Evolutionary conservation across 169 alveolate genomes (phyloP), one percentile per base, ranked within the genome.

Genomic region (Fabrea salina): DNA sequence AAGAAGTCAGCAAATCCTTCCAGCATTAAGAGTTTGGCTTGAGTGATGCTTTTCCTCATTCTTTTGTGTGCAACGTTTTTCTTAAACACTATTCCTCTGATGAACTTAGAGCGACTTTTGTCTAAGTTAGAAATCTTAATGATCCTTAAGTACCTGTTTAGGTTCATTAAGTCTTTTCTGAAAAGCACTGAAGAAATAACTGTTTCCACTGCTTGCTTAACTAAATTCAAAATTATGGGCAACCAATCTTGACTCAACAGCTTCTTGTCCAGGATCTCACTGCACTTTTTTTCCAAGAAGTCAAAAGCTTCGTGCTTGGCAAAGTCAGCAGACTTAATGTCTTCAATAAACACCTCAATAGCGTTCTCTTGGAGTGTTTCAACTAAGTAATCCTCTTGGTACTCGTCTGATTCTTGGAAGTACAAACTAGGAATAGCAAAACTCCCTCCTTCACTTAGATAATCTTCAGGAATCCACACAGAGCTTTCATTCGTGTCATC

Each of bases 1-100:
- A 37, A 64, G 11, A 19, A 64, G 19, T 33, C 75, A 19, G 54
- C 30, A 22, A 56, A 33, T 33, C 75, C 75, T 16, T 19, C 33
- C 8, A 64, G 30, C 16, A 64, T 4, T 19, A 64, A 40, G 33
- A 86, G 70, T 37, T 64, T 47, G 2, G 92, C 89, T 27, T 86
- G 51, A n/a, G 40, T 41, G 16, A 64, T 61, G 8, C 56, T 41
- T 5, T 35, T 16, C 5, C 16, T 49, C 85, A 82, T 79, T 56
- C 89, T 82, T 53, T 80, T 82, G 51, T 79, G 78, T n/a, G 88
- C 88, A 5, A 86, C 39, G 53, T 78, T 66, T 54, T 79, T 82
- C 27, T 82, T 86, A 25, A 86, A 22, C 5, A 79, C 92, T 19
- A 86, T 71, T 0, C 92, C 92, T 54, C 79, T 77, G 61, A 86